These are phyloP conservation scores for Aspergillus oerlinghausenensis DNA, from an alignment of 2,329 filamentous ascomycete species.

Conservation along the genomic window DNA sequence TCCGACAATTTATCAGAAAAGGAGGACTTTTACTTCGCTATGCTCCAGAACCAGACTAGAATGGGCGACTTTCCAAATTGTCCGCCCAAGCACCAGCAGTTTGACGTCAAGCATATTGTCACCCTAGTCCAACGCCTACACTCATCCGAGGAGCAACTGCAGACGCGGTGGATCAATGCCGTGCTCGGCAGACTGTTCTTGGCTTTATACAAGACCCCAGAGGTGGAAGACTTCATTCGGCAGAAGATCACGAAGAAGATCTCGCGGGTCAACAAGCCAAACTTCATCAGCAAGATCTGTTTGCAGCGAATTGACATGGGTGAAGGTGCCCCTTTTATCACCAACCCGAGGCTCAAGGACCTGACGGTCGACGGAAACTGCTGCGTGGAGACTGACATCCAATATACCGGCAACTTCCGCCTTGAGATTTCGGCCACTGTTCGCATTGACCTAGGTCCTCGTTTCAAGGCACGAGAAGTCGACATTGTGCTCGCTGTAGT, in stretches of 20 bases:
- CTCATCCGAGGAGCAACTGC: slow-evolving; percentile 82
- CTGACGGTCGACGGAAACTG: slow-evolving; percentile 89
- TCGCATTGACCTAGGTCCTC: slow-evolving; percentile 79
- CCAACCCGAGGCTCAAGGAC: slow-evolving; percentile 81
- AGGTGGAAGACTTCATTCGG: slow-evolving; percentile 73
- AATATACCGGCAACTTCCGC: slow-evolving; percentile 83
- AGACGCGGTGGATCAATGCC: slow-evolving; percentile 92
- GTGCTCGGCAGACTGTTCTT: slow-evolving; percentile 84
- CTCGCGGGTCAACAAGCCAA: slow-evolving; percentile 83
- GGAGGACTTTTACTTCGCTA: slow-evolving; percentile 95
- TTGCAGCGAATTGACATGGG: slow-evolving; percentile 81
- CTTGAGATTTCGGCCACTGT: slow-evolving; percentile 90
- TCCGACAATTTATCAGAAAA: slow-evolving; percentile 94
- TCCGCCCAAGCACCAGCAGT: slow-evolving; percentile 67
- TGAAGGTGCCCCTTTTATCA: slow-evolving; percentile 80
- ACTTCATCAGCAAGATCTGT: slow-evolving; percentile 80
- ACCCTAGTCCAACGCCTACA: slow-evolving; percentile 85
- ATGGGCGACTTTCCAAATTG: slow-evolving; percentile 52
- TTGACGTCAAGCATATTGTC: slow-evolving; percentile 82
- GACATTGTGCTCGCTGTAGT: slow-evolving; percentile 83
- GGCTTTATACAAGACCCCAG: slow-evolving; percentile 76
- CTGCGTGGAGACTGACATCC: slow-evolving; percentile 78
- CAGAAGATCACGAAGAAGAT: slow-evolving; percentile 96
- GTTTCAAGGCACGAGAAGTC: slow-evolving; percentile 87
- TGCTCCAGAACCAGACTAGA: slow-evolving; percentile 78